A percentile compares a stretch with the other conserved stretches of the same genome.
phyloP scores from a whole-genome alignment of 306 rosid genomes.

The Neltuma alba region DNA sequence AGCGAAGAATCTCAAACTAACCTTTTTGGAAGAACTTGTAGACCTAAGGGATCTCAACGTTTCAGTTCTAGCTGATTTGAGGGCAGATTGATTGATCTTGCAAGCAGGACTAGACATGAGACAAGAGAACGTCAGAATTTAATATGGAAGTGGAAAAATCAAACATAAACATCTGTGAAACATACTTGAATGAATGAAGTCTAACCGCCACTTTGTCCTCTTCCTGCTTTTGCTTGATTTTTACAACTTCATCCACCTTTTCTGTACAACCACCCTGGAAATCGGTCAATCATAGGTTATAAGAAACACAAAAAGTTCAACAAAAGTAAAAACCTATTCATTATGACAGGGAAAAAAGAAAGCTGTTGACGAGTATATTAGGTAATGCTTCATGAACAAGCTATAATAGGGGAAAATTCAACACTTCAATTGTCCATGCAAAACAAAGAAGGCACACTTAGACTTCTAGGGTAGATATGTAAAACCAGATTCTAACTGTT shows the following conservation, averaged over 20 bases:
- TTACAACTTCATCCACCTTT: constrained; percentile 63
- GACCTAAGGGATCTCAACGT: constrained; percentile 77
- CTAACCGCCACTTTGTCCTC: constrained; percentile 66
- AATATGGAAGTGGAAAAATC: constrained; percentile 21
- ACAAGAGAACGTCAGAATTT: constrained; percentile 27
- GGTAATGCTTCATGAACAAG: constrained; percentile 11
- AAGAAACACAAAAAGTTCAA: background rate
- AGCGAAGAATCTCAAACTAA: constrained; percentile 35
- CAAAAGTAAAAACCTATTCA: background rate
- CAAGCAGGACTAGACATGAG: constrained; percentile 47
- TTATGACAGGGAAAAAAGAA: background rate
- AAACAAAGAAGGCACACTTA: constrained; percentile 4
- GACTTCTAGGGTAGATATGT: background rate
- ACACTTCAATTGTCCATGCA: constrained; percentile 12
- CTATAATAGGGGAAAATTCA: background rate
- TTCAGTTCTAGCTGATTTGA: constrained; percentile 51
- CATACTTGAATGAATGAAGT: constrained; percentile 84
- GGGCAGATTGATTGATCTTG: constrained; percentile 43
- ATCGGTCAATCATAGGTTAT: constrained; percentile 24
- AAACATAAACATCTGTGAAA: constrained; percentile 24
- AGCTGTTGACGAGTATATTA: constrained; percentile 4
- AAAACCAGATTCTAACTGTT: constrained; percentile 26
- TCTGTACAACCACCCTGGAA: constrained; percentile 55
- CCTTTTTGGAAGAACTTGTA: constrained; percentile 59
- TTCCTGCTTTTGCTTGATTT: constrained; percentile 76